phyloP scores from a whole-genome alignment of 768 basidiomycete genomes.

The Neoboletus brunneissimus region DNA sequence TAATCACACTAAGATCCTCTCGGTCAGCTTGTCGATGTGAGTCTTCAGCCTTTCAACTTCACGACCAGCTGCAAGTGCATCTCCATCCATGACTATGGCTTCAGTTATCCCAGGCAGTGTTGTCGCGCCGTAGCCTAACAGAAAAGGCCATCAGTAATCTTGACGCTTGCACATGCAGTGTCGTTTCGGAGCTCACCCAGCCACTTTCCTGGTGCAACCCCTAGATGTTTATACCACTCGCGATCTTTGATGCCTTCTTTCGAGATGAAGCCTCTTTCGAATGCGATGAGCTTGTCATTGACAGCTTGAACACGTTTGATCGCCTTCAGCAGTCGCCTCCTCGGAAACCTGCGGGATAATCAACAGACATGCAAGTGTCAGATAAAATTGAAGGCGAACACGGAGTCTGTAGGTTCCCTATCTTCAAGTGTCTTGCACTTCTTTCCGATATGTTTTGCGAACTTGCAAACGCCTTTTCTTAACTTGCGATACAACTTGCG shows the following conservation, averaged over 20 bases:
- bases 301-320: constrained; percentile 54
- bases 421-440: constrained; percentile 15
- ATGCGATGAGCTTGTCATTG: constrained; percentile 68
- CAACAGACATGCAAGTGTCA: not conserved
- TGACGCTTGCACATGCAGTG: not conserved
- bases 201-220: constrained; percentile 87
- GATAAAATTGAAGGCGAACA: constrained; percentile 11
- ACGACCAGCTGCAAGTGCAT: constrained; percentile 54
- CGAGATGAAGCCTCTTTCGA: constrained; percentile 84
- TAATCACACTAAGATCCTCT: constrained; percentile 24
- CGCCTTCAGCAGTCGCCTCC: constrained; percentile 48
- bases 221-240: constrained; percentile 90
- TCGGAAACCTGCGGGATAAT: constrained; percentile 18
- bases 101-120: constrained; percentile 82
- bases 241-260: constrained; percentile 74
- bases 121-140: constrained; percentile 78
- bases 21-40: constrained; percentile 51
- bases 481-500: constrained; percentile 20
- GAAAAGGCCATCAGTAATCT: constrained; percentile 2
- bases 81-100: constrained; percentile 68
- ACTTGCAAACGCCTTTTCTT: constrained; percentile 30
- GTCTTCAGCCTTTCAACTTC: constrained; percentile 61
- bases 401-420: not conserved
- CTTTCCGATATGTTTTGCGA: constrained; percentile 35
- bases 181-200: constrained; percentile 48